Evolutionary conservation across 176 grass and related monocot genomes (phyloP).

Genomic region (Aegilops tauschii): DNA sequence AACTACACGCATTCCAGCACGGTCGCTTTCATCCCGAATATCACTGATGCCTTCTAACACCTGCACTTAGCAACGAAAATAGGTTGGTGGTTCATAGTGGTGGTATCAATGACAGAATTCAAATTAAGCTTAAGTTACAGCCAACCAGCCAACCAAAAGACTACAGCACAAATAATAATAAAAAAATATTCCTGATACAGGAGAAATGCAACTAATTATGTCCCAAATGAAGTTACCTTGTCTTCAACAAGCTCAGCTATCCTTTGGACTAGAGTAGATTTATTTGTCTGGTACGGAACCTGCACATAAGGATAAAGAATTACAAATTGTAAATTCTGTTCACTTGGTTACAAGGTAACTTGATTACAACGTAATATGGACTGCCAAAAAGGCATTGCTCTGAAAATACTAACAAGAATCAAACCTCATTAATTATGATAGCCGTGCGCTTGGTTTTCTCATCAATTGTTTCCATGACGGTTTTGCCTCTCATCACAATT

Average conservation of each 20-base stretch:
- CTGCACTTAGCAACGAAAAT: conserved; percentile 34
- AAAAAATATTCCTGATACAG: not conserved
- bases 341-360: not conserved
- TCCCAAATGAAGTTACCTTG: conserved; percentile 59
- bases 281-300: conserved; percentile 96
- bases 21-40: conserved; percentile 96
- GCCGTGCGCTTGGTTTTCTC: conserved; percentile 71
- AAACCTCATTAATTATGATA: conserved; percentile 96
- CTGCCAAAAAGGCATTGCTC: not conserved
- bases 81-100: not conserved
- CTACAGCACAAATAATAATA: not conserved
- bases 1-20: conserved; percentile 94
- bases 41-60: conserved; percentile 94
- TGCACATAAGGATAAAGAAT: conserved; percentile 40
- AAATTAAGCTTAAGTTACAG: conserved; percentile 11
- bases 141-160: conserved; percentile 1
- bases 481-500: conserved; percentile 87
- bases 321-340: conserved; percentile 23
- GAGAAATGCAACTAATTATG: conserved; percentile 3
- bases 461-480: conserved; percentile 72
- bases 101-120: not conserved
- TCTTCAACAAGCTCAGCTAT: conserved; percentile 96
- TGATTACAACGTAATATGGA: not conserved
- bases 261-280: conserved; percentile 81
- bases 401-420: conserved; percentile 17